Conservation (phyloP, 2,329 filamentous ascomycete species). For the Fusarium dlaminii region DNA sequence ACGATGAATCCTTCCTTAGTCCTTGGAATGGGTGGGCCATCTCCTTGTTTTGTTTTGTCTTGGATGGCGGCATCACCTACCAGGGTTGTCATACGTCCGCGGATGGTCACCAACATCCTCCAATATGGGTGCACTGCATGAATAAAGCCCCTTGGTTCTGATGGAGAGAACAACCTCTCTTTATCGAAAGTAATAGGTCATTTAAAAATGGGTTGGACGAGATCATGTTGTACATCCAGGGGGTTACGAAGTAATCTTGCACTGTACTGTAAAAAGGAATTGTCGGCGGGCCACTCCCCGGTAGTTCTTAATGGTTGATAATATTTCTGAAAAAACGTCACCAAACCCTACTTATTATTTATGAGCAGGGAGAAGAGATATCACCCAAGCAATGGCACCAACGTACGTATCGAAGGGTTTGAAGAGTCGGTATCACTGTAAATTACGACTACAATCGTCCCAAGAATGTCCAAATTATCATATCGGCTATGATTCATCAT, state of each 20-base stretch:
- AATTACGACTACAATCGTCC: fast-evolving
- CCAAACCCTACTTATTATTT: no score
- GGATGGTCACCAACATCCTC: not conserved
- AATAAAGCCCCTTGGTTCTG: fast-evolving
- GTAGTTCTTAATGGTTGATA: not conserved
- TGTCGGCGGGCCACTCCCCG: not conserved
- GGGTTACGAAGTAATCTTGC: not conserved
- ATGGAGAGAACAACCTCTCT: not conserved
- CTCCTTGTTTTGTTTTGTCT: not conserved
- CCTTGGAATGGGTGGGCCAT: no score
- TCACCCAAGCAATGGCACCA: no score
- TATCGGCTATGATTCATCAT: fast-evolving
- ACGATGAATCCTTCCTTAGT: fast-evolving
- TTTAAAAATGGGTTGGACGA: not conserved
- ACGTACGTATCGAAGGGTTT: not conserved
- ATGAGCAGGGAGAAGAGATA: no score
- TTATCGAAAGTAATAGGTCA: not conserved
- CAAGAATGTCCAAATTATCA: no score
- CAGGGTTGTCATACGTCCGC: fast-evolving
- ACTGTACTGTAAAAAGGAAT: not conserved
- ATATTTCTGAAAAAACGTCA: not conserved
- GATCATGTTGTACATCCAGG: no score
- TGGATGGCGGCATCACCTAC: not conserved
- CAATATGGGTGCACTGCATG: not conserved
- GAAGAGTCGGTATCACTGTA: fast-evolving